Base-by-base conservation (phyloP, 768 basidiomycete species). In the Boletus sensibilis region DNA sequence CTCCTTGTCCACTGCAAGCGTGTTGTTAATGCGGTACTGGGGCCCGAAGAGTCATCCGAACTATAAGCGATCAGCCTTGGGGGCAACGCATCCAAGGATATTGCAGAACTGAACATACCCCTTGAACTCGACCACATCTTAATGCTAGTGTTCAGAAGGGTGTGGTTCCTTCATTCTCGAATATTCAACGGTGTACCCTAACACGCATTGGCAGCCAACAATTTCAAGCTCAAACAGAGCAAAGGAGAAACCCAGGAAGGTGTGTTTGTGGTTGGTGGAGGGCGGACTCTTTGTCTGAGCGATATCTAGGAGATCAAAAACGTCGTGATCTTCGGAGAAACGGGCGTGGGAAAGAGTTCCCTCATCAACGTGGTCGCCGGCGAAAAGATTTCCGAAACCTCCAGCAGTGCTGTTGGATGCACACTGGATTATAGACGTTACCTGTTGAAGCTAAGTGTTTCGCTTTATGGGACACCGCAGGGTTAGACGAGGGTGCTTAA, bases 401-500 rank as follows among this genome's bases (percentile, higher is more conserved):
- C 66, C 4, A 70, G 60, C 53, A 62, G 57, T 21, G 60, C 62
- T 11, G 53, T 51, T 20, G 68, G 65, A 29, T 65, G 68, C 47
- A 67, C 66, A 11, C 42, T 61, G 3, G 43, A 25, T 16, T 56
- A 50, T 40, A 34, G 49, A 11, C 40, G 47, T 18, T 42, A 62
- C 51, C 11, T 14, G 23, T n/a, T 70, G 45, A 53, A 34, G 20
- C 35, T 65, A 20, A 58, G 37, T 47, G 39, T 34, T 65, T 51
- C 49, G 58, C 58, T 16, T 31, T 67, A 27, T 70, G 66, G 66
- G 66, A 67, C 21, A 67, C 66, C 12, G 56, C 68, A 29, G 66
- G 68, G 21, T 55, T 74, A 20, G 59, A 65, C 25, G 67, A 68
- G 33, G 64, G 61, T 2, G 47, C 53, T 10, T 23, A 62, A 5